Evolutionary conservation across 2,329 filamentous ascomycete species (phyloP).

Genomic region (Aspergillus eucalypticola): DNA sequence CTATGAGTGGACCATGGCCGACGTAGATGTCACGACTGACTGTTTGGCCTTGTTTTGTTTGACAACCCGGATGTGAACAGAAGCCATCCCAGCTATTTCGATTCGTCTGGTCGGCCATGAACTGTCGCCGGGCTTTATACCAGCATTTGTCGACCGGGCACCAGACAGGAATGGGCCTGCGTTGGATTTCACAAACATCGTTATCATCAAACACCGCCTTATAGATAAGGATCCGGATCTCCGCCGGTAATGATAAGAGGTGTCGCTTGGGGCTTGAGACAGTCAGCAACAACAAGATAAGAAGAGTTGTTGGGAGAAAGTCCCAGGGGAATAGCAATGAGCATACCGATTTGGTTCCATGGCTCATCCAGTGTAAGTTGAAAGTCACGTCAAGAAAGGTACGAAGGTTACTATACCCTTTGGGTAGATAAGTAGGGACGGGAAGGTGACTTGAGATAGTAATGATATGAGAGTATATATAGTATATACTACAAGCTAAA

Average conservation of each 20-base stretch:
- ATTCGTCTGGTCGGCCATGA: background rate
- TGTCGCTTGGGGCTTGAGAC: background rate
- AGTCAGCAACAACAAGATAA: background rate
- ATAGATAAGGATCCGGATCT: constrained; percentile 6
- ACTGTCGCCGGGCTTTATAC: background rate
- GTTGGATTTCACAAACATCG: background rate
- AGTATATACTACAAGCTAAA: too few species aligned
- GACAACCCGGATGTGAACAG: background rate
- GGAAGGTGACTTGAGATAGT: background rate
- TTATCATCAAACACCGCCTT: background rate
- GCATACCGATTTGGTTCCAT: background rate
- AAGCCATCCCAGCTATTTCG: background rate
- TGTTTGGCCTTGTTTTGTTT: background rate
- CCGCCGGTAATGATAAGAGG: constrained; percentile 2
- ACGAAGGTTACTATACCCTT: background rate
- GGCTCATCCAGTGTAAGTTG: background rate
- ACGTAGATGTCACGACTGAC: background rate
- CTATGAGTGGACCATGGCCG: background rate
- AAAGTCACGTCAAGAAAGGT: background rate
- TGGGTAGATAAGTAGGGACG: background rate
- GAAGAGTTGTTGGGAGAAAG: background rate
- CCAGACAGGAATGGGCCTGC: background rate
- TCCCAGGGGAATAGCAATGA: background rate
- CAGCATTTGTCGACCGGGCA: background rate
- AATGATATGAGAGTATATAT: too few species aligned